Percentiles rank a stretch among this genome's conserved stretches.
Evolutionary conservation across 805 yeast species (phyloP).

Genomic region (Cyberlindnera galapagoensis): DNA sequence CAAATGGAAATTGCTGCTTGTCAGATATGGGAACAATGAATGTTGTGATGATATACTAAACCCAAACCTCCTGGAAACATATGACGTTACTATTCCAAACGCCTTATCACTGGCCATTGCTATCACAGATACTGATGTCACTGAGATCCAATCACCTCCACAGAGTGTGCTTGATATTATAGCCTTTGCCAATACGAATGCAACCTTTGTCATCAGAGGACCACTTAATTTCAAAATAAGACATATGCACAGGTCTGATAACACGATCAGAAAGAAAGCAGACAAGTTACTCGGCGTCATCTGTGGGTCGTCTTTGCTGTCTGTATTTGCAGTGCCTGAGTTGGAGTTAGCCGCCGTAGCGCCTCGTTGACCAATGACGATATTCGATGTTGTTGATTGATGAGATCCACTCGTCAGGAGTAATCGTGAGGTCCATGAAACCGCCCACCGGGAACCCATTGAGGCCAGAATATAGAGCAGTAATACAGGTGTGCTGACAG

Average conservation of each 20-base stretch:
- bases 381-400: constrained; percentile 2
- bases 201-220: constrained; percentile 18
- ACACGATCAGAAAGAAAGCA: constrained; percentile 12
- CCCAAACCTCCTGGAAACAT: constrained; percentile 4
- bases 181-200: constrained; percentile 20
- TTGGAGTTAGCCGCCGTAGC: not conserved
- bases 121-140: constrained; percentile 2
- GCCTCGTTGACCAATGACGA: constrained; percentile 4
- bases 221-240: constrained; percentile 14
- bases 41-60: constrained; percentile 6
- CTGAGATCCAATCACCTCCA: constrained; percentile 14
- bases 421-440: constrained; percentile 7
- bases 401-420: constrained; percentile 4
- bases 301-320: constrained; percentile 5
- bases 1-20: constrained; percentile 5
- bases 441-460: constrained; percentile 3
- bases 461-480: constrained; percentile 13
- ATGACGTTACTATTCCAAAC: constrained; percentile 6
- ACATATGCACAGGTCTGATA: constrained; percentile 17
- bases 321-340: constrained; percentile 1
- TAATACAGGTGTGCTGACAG: constrained; percentile 14
- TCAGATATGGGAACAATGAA: constrained; percentile 19
- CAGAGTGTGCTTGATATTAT: constrained; percentile 17
- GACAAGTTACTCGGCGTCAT: constrained; percentile 7
- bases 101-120: constrained; percentile 1